Percentiles rank a stretch among this genome's conserved stretches.
phyloP scores from a whole-genome alignment of 805 yeast genomes.

The Saturnispora silvae region DNA sequence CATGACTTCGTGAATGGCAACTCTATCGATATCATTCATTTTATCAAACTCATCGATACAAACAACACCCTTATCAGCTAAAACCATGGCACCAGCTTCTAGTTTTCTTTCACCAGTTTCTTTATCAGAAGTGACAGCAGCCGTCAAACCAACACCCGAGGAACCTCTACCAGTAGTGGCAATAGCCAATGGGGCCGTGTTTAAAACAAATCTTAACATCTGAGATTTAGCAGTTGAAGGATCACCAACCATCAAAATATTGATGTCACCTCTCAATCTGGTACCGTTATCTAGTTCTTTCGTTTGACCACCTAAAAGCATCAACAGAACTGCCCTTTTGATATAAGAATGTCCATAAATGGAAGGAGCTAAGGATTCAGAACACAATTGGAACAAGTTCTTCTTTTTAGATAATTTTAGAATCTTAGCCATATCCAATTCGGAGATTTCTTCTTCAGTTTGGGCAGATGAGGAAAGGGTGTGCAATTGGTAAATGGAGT shows the following conservation, averaged over 20 bases:
- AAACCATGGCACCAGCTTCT: slow-evolving; percentile 99
- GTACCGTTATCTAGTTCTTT: slow-evolving; percentile 91
- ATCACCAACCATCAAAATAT: slow-evolving; percentile 93
- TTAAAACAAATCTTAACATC: slow-evolving; percentile 83
- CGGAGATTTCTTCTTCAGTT: slow-evolving; percentile 72
- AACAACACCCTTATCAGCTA: slow-evolving; percentile 94
- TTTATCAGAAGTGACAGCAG: slow-evolving; percentile 92
- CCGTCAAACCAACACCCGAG: slow-evolving; percentile 99
- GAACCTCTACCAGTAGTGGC: slow-evolving; percentile 99
- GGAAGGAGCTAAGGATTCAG: slow-evolving; percentile 89
- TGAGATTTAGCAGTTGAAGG: slow-evolving; percentile 98
- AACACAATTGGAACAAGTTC: slow-evolving; percentile 64
- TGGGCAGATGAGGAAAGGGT: slow-evolving; percentile 57
- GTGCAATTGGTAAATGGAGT: slow-evolving; percentile 81
- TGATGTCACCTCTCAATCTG: slow-evolving; percentile 96
- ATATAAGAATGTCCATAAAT: slow-evolving; percentile 89
- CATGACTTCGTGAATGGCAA: slow-evolving; percentile 98
- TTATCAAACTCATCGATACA: slow-evolving; percentile 99
- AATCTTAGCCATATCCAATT: slow-evolving; percentile 76
- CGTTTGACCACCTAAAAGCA: slow-evolving; percentile 90
- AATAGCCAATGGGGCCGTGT: slow-evolving; percentile 90
- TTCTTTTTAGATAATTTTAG: slow-evolving; percentile 62
- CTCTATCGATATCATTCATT: slow-evolving; percentile 94
- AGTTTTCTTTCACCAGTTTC: slow-evolving; percentile 95
- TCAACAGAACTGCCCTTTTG: slow-evolving; percentile 80